These are phyloP conservation scores for Yamadazyma diddensiae DNA, from an alignment of 1,139 yeast species.

Conservation along the genomic window DNA sequence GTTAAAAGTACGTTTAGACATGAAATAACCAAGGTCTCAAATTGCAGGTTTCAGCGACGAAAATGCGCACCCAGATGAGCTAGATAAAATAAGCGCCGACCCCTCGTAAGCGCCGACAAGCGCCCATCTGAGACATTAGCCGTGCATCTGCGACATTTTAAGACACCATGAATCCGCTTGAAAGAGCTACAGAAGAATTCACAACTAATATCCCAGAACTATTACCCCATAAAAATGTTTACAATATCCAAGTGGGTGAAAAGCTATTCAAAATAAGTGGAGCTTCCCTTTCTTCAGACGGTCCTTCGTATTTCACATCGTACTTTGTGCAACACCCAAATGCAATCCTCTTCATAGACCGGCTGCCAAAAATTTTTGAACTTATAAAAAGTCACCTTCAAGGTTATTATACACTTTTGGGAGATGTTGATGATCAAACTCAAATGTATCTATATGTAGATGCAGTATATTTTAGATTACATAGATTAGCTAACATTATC, in stretches of 20 bases:
- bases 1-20: conserved; percentile 35
- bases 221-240: conserved; percentile 64
- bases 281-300: conserved; percentile 80
- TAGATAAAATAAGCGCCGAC: too few relatives aligned
- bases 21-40: conserved; percentile 1
- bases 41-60: too few relatives aligned
- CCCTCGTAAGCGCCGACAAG: too few relatives aligned
- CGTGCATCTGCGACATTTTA: too few relatives aligned
- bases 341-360: conserved; percentile 61
- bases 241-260: conserved; percentile 71
- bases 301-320: conserved; percentile 59
- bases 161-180: conserved; percentile 6
- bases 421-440: conserved; percentile 52
- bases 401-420: conserved; percentile 59
- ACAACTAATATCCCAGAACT: conserved; percentile 54
- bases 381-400: conserved; percentile 70
- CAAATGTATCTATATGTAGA: conserved; percentile 68
- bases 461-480: conserved; percentile 67
- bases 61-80: too few relatives aligned
- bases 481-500: conserved; percentile 51
- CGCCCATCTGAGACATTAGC: too few relatives aligned
- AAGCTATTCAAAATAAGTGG: conserved; percentile 64
- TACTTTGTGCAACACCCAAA: conserved; percentile 39
- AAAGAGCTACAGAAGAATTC: conserved; percentile 25
- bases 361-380: conserved; percentile 71